Evolutionary conservation across 257 asterid genomes (phyloP).

Genomic region (Solanum ahanhuiri): DNA sequence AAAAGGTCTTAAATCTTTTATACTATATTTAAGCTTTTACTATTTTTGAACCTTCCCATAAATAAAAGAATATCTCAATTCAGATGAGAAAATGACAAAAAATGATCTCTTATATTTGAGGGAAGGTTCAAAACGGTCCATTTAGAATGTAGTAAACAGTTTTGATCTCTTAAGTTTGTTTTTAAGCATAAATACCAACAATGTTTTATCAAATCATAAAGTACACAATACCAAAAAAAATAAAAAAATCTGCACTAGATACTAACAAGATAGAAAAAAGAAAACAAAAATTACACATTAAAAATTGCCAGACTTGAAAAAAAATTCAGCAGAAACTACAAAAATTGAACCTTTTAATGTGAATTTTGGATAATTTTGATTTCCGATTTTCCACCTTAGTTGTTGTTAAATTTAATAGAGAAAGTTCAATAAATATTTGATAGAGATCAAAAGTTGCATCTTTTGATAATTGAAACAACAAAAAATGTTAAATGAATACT

Average conservation of each 20-base stretch:
- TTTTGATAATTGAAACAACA: not conserved
- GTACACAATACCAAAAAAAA: not conserved
- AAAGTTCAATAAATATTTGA: too few relatives aligned
- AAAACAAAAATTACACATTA: not conserved
- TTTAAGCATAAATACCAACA: not conserved
- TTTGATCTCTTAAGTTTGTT: not conserved
- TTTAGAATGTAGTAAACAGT: not conserved
- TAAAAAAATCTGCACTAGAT: not conserved
- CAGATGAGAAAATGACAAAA: not conserved
- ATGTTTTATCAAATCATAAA: too few relatives aligned
- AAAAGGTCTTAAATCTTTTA: not conserved
- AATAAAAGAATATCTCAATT: not conserved
- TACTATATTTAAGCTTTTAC: not conserved
- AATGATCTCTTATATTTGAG: not conserved
- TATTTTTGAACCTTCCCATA: not conserved
- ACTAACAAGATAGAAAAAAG: too few relatives aligned
- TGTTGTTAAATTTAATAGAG: not conserved
- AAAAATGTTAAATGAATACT: not conserved
- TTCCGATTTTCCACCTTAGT: too few relatives aligned
- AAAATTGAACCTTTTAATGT: not conserved
- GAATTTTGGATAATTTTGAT: not conserved
- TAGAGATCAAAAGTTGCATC: not conserved
- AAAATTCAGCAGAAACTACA: too few relatives aligned
- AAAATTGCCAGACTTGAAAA: not conserved
- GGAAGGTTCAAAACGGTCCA: not conserved